Evolutionary conservation across 192 early-diverging fungal genomes (phyloP), one percentile per base, ranked within the genome.

Genomic region (Backusella morwellensis): DNA sequence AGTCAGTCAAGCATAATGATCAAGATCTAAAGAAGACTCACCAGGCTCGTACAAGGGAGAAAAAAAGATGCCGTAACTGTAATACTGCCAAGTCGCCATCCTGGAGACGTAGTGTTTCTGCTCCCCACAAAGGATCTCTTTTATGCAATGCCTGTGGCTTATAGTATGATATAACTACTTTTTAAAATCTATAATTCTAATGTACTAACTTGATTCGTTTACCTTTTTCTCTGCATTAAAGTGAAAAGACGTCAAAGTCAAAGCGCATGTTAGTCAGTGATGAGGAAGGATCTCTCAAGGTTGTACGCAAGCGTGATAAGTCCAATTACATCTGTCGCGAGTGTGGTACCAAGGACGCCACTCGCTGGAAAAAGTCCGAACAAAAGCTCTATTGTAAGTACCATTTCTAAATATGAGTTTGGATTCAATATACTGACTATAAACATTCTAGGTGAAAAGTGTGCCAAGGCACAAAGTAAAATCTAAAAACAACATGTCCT

Each of bases 61-160:
- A 73, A 77, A 29, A 84, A 72, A 34, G 78, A 77, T 35, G 81
- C 54, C 1, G 47, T 63, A 54, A 81, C 70, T 79, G 80, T 71
- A 23, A 56, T 75, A 19, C 80, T 71, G 3, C 54, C 77, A n/a
- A 80, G 72, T 76, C 78, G 68, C 29, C 50, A 78, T 35, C 44
- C 29, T 66, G 74, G 76, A 35, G 72, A 73, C n/a, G 72, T 19
- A 70, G 35, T 38, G 17, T 36, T 9, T 8, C 50, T n/a, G 19
- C 32, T 69, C 44, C n/a, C 1, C 21, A 35, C 6, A 77, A 59
- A 11, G 69, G 75, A 2, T 34, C 11, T 12, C 38, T 75, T 2
- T 42, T 75, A 32, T 66, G 63, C 35, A 72, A 72, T 14, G 70
- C 70, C 7, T 72, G 70, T 17, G 70, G 70, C 6, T 32, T 72